Percentiles rank a stretch among this genome's conserved stretches.
Evolutionary conservation across 805 yeast species (phyloP).

Genomic region (Cyberlindnera mrakii): DNA sequence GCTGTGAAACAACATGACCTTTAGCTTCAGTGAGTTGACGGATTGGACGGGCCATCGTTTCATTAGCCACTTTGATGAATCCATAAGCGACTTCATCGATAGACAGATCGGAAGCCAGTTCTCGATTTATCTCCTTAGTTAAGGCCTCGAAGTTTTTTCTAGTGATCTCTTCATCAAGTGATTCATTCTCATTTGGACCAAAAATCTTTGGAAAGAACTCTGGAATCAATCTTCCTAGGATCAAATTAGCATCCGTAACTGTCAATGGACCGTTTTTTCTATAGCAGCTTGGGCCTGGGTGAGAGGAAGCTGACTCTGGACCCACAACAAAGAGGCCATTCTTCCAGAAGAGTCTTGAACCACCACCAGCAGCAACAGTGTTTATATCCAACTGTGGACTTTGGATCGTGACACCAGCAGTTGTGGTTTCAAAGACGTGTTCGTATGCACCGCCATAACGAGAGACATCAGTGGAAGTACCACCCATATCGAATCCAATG

Average conservation of each 20-base stretch:
- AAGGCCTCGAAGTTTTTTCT: slow-evolving; percentile 44
- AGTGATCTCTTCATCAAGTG: slow-evolving; percentile 48
- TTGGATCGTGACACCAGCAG: slow-evolving; percentile 79
- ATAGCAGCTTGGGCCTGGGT: slow-evolving; percentile 88
- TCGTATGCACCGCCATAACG: slow-evolving; percentile 63
- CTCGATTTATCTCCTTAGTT: slow-evolving; percentile 49
- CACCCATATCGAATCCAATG: slow-evolving; percentile 88
- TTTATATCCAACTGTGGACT: slow-evolving; percentile 80
- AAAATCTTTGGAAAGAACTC: slow-evolving; percentile 76
- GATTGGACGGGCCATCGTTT: slow-evolving; percentile 87
- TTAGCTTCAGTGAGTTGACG: slow-evolving; percentile 80
- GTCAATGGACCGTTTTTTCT: slow-evolving; percentile 81
- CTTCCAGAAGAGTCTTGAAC: slow-evolving; percentile 59
- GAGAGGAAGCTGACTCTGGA: slow-evolving; percentile 82
- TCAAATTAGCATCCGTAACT: slow-evolving; percentile 77
- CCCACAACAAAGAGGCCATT: slow-evolving; percentile 78
- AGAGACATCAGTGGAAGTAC: slow-evolving; percentile 83
- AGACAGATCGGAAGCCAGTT: slow-evolving; percentile 34
- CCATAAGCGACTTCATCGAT: slow-evolving; percentile 74
- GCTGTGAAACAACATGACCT: slow-evolving; percentile 62
- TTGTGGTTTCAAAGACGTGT: slow-evolving; percentile 76
- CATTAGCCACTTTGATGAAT: slow-evolving; percentile 77
- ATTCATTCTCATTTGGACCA: slow-evolving; percentile 73
- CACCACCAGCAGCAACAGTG: slow-evolving; percentile 85
- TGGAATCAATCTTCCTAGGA: slow-evolving; percentile 66